Evolutionary conservation across 352 stramenopile genomes (phyloP), one percentile per base, ranked within the genome.

Genomic region (Pythium periplocum): DNA sequence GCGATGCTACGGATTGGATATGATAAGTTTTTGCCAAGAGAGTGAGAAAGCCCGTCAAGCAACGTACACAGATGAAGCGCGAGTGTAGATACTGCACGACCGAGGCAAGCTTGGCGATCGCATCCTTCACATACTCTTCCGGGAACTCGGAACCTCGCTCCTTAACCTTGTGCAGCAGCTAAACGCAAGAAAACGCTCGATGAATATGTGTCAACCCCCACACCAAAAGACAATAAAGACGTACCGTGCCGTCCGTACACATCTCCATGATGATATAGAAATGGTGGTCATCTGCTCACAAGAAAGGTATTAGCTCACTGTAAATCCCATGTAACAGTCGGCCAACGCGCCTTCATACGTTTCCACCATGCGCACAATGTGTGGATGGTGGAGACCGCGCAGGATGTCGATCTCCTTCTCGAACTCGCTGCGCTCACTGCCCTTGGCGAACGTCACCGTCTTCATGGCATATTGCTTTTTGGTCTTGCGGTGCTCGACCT

Each of bases 231-330:
- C 10, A 49, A 1, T 3, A 55, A 3, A 3, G 30, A 56, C 67
- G 2, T 57, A 86, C 75, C 47, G 78, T 90, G 51, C 82, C 82
- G 3, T 72, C 73, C 6, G 71, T 62, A 39, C 75, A 81, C 33
- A 93, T 75, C 58, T 93, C 82, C 82, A 93, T 93, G 70, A 93
- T 87, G 61, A 93, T 90, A 56, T 86, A 87, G 56, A 93, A 90
- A 51, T 90, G 78, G 46, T 85, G 65, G 35, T 70, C 58, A 37
- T 87, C 76, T 59, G 40, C 34, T 34, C 6, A 47, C 5, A 44
- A 26, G 17, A 26, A 26, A 26, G 17, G 17, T 26, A 26, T 26
- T 26, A 26, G 17, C 17, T 26, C 17, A 26, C 17, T 26, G 17
- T 26, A 26, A 26, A 26, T 26, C 17, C 17, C 17, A 26, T 26